Base-by-base conservation (phyloP, 2,329 filamentous ascomycete genomes). In the Fusarium redolens region DNA sequence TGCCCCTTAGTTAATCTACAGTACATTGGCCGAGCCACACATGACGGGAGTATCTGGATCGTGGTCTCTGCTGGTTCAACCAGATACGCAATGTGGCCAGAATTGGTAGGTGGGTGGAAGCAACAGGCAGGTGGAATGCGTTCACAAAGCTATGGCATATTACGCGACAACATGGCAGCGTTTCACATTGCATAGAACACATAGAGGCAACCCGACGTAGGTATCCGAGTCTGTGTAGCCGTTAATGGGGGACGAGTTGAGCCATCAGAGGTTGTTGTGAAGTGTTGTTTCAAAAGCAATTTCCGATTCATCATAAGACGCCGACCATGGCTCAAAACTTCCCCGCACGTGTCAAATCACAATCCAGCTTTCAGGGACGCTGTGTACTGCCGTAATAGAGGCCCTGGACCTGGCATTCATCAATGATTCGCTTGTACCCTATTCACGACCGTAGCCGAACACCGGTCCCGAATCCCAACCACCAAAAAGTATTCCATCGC, bases 231-330 rank as follows among this genome's bases (percentile, higher is more conserved):
- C 52, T 58, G 55, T 71, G 59, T 56, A 50, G 44, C 47, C 38
- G 44, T 40, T 50, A 66, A 58, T 18, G 35, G 47, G 51, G 52
- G 71, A 63, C 52, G 43, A 70, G 25, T 41, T 48, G 57, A 51
- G 56, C 54, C 45, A 47, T 58, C 45, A 50, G 33, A 65, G 52
- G 63, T 75, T 61, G 61, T 65, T 73, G 75, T 63, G 48, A 65
- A 59, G 69, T 67, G 52, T 72, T 59, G 72, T 74, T 68, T 77
- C 71, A 77, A 76, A 73, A 75, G 68, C 73, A 75, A 75, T 78
- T 70, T 77, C 65, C 63, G 76, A 78, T 78, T 77, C 75, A 76
- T 78, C 75, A 77, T 71, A 71, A 77, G 75, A 75, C 74, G 74
- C 75, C 72, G 72, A 73, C 75, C 72, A 74, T 75, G 75, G 75